Conservation (phyloP, 1,139 yeast genomes). For the Taphrina flavorubra region DNA sequence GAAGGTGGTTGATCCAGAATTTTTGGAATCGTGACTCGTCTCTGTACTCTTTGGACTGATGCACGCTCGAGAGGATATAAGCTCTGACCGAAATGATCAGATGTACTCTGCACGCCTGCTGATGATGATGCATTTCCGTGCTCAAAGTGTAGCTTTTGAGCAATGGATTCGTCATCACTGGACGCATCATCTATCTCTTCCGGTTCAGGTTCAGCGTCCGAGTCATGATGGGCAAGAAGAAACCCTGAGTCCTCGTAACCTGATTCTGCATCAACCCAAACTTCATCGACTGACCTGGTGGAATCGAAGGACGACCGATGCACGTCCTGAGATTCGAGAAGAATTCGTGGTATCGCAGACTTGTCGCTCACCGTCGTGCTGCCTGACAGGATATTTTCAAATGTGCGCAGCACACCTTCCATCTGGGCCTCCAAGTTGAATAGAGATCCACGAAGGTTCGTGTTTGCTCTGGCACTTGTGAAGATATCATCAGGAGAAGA, state of each 20-base stretch:
- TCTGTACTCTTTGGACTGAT: slow-evolving; percentile 53
- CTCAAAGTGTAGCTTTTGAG: neutral
- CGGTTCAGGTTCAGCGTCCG: slow-evolving; percentile 3
- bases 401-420: neutral
- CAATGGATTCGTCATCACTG: slow-evolving; percentile 28
- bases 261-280: slow-evolving; percentile 28
- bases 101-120: neutral
- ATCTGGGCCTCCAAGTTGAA: slow-evolving; percentile 12
- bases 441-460: slow-evolving; percentile 1
- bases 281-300: slow-evolving; percentile 23
- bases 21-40: slow-evolving; percentile 67
- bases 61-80: slow-evolving; percentile 32
- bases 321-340: neutral
- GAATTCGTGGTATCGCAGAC: slow-evolving; percentile 1
- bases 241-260: slow-evolving; percentile 20
- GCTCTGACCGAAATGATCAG: slow-evolving; percentile 16
- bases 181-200: slow-evolving; percentile 12
- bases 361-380: neutral
- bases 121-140: neutral
- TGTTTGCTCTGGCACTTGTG: slow-evolving; percentile 1
- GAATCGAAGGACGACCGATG: slow-evolving; percentile 28
- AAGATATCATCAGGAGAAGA: slow-evolving; percentile 8
- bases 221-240: slow-evolving; percentile 35
- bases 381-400: neutral
- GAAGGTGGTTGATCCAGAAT: slow-evolving; percentile 79